Evolutionary conservation across 192 early-diverging fungal genomes (phyloP), one percentile per base, ranked within the genome.

Genomic region (Coemansia sp.): DNA sequence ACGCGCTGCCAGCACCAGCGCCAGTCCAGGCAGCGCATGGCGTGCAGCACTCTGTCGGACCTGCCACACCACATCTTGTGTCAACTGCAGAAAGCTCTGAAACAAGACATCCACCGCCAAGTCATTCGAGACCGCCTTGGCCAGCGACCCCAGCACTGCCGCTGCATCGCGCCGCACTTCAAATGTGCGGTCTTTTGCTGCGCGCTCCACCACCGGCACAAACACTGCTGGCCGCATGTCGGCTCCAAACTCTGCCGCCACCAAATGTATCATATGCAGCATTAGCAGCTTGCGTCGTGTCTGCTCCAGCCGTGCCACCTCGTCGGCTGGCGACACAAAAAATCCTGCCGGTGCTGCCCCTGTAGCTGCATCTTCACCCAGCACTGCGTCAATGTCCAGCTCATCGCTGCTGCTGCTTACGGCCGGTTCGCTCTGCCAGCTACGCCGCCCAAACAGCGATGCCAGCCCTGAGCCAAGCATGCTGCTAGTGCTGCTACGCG

Each of bases 121-220:
- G 14, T 75, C 82, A 10, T 32, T 38, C 29, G 82, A 83, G 11
- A 83, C 69, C 5, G 82, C 82, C 41, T 65, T 62, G 19, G 76
- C 72, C 53, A 83, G 65, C 22, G 69, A 72, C 17, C 82, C 82
- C 19, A 79, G 60, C 9, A 79, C 73, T 1, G 77, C 69, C 2
- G 82, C 82, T 0, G 82, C 74, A 51, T 83, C 82, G 50, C 82
- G 82, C 17, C 82, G 69, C 58, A 83, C 76, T 57, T 83, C 82
- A 29, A 76, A 83, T 14, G 66, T 59, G 29, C 39, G 32, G 59
- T 79, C 76, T 43, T 64, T 57, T n/a, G 73, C 47, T 1, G 82
- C 57, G 2, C 70, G 68, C 66, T 83, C 82, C 10, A 83, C 74
- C 14, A 75, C 77, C 0, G 82, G 76, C 37, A 83, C 76, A 66